Conservation (phyloP, 2,329 filamentous ascomycete species). For the Xylariaceae sp. region DNA sequence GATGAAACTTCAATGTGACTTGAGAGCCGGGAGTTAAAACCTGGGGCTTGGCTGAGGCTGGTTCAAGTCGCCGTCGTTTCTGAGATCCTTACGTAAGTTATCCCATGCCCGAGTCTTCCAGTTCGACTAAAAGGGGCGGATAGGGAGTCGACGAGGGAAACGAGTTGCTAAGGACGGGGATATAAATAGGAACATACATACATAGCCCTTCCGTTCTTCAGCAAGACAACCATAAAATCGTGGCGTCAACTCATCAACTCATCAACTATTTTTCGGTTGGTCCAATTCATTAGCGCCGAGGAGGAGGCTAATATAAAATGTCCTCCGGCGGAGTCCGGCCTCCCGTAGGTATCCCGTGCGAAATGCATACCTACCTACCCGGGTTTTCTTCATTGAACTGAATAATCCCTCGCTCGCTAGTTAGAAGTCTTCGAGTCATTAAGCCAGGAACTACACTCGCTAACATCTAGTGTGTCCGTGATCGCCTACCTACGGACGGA, state of each 20-base stretch:
- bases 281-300: neutral
- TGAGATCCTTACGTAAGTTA: no score
- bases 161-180: no score
- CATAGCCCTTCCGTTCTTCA: no score
- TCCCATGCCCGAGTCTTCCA: no score
- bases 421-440: neutral
- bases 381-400: neutral
- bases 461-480: neutral
- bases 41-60: conserved; percentile 27
- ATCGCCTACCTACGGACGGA: neutral
- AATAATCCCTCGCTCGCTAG: neutral
- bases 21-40: neutral
- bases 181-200: no score
- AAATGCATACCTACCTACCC: neutral
- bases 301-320: neutral
- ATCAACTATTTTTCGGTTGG: neutral
- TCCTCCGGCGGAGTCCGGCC: neutral
- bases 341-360: neutral
- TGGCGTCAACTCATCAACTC: neutral
- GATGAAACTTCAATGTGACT: neutral
- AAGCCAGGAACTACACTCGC: neutral
- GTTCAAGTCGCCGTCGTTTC: neutral
- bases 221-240: no score
- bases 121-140: no score
- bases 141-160: no score